Evolutionary conservation across 140 eudicot species (phyloP).

Genomic region (Senecio squalidus): DNA sequence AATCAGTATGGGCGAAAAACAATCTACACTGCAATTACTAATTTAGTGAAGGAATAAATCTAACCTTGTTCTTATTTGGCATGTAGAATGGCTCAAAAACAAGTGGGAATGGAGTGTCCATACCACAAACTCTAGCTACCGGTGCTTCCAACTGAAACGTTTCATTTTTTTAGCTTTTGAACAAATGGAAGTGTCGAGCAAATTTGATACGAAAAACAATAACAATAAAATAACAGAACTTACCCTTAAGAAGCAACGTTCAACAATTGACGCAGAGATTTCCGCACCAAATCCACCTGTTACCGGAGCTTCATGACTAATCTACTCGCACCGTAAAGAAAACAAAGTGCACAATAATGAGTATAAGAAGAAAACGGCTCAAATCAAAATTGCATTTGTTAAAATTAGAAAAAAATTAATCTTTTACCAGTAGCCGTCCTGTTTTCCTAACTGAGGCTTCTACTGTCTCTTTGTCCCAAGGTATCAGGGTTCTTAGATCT

Average conservation of each 20-base stretch:
- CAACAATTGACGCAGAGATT: constrained; percentile 88
- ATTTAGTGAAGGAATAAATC: background rate
- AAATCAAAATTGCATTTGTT: background rate
- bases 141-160: constrained; percentile 90
- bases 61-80: constrained; percentile 93
- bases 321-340: constrained; percentile 33
- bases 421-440: constrained; percentile 78
- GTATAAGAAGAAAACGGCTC: constrained; percentile 2
- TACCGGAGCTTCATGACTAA: constrained; percentile 98
- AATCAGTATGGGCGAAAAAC: constrained; percentile 1
- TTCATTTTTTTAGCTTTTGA: background rate
- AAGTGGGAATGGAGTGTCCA: constrained; percentile 96
- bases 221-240: constrained; percentile 1
- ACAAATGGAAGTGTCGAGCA: too few species aligned
- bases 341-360: constrained; percentile 6
- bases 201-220: too few species aligned
- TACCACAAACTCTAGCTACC: constrained; percentile 87
- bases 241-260: constrained; percentile 95
- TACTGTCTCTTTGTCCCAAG: constrained; percentile 97
- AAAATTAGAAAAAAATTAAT: background rate
- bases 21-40: background rate
- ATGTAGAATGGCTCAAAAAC: constrained; percentile 92
- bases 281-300: constrained; percentile 99
- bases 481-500: constrained; percentile 80
- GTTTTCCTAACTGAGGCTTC: constrained; percentile 91